Percentiles rank a stretch among this genome's conserved stretches.
Conservation (phyloP, 768 basidiomycete species). For the Inosperma sp. region DNA sequence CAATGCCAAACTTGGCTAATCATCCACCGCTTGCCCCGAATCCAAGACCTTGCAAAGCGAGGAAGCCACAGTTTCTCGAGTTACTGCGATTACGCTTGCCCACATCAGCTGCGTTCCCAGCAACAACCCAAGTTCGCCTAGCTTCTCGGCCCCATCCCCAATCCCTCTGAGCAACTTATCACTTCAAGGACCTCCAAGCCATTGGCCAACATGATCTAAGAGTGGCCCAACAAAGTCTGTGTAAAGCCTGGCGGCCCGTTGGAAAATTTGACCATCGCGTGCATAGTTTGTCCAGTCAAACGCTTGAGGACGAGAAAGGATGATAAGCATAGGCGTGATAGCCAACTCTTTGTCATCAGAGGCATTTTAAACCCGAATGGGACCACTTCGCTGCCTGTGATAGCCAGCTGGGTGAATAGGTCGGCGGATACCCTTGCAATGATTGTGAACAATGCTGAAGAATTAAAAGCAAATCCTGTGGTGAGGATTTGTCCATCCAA, state of each 20-base stretch:
- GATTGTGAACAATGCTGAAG: slow-evolving; percentile 59
- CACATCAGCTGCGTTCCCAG: not conserved
- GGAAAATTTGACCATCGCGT: slow-evolving; percentile 24
- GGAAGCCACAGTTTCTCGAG: too few species aligned
- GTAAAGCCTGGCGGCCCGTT: slow-evolving; percentile 46
- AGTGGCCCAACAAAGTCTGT: slow-evolving; percentile 53
- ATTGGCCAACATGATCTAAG: slow-evolving; percentile 45
- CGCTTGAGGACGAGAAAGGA: slow-evolving; percentile 49
- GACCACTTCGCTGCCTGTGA: slow-evolving; percentile 16
- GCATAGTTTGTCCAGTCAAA: slow-evolving; percentile 70
- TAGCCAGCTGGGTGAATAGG: slow-evolving; percentile 19
- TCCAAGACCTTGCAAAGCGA: too few species aligned
- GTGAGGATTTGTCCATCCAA: slow-evolving; percentile 57
- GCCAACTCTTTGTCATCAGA: not conserved
- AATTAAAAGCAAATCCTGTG: slow-evolving; percentile 63
- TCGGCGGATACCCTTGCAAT: slow-evolving; percentile 55
- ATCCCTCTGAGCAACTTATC: slow-evolving; percentile 24
- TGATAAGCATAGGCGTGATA: slow-evolving; percentile 16
- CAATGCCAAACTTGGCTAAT: too few species aligned
- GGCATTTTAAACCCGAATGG: slow-evolving; percentile 21
- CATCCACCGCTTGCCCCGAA: too few species aligned
- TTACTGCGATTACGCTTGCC: slow-evolving; percentile 5
- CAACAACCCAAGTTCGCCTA: slow-evolving; percentile 2
- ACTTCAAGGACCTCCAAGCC: slow-evolving; percentile 67
- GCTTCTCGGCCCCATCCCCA: slow-evolving; percentile 7